Evolutionary conservation across 2,329 filamentous ascomycete species (phyloP), one percentile per base, ranked within the genome.

Genomic region (Magnaporthiopsis incrustans): DNA sequence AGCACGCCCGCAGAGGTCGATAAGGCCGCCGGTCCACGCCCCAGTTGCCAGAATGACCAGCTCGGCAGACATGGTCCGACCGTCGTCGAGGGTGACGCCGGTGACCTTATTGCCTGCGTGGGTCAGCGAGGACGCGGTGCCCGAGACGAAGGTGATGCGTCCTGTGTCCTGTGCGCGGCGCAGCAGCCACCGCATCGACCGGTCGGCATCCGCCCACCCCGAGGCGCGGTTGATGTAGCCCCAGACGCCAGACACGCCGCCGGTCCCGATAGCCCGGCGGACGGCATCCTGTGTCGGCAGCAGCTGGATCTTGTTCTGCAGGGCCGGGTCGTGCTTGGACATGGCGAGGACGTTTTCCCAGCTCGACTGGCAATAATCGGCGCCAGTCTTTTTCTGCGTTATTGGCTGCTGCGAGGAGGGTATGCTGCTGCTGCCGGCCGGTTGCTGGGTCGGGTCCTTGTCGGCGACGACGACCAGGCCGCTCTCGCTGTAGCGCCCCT

Each of bases 41-140:
- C 94, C 94, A 0, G 92, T 87, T 0, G 94, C 92, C 2, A 96
- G 81, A 64, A 97, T 80, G 44, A 90, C 88, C 10, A 96, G 80
- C 65, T 91, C 89, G 4, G 77, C 77, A 26, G 72, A 70, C 3
- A 80, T 68, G 57, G 73, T 65, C 44, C 75, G 71, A 8, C 75
- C 75, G 62, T 73, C 72, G n/a, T 71, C 67, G 12, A 79, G 71
- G 62, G 69, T 71, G 4, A 77, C 89, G 44, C 90, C 90, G 0
- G 81, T 79, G n/a, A 83, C 77, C 59, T 70, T 73, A 57, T 73
- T 73, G 18, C 72, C 74, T 26, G 76, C 71, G 27, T 73, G 76
- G 59, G 4, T 53, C 25, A 85, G 75, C 58, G 76, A 73, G 58
- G 74, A 69, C 3, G 81, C 83, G 25, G 77, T 78, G 32, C 78